phyloP scores from a whole-genome alignment of 2,329 filamentous ascomycete species.

The Xylariaceae sp. region DNA sequence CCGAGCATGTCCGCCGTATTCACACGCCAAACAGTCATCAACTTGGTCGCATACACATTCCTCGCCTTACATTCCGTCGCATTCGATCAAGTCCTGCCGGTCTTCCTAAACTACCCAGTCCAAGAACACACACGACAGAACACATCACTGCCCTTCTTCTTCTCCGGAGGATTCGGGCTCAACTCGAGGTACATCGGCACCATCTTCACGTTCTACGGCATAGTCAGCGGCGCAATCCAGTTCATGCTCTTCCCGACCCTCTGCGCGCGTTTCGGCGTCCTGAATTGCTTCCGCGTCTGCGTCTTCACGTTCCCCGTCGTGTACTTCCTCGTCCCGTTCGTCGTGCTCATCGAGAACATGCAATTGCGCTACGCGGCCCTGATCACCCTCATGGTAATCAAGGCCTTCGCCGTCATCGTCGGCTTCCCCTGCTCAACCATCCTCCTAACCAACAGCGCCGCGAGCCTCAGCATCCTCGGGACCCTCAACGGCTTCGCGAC shows the following conservation, averaged over 20 bases:
- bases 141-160: slow-evolving; percentile 69
- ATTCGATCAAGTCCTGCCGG: slow-evolving; percentile 82
- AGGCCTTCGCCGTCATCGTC: slow-evolving; percentile 73
- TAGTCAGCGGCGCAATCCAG: slow-evolving; percentile 75
- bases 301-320: slow-evolving; percentile 65
- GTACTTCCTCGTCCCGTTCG: slow-evolving; percentile 80
- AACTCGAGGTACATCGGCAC: slow-evolving; percentile 72
- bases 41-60: slow-evolving; percentile 73
- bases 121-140: slow-evolving; percentile 55
- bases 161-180: slow-evolving; percentile 74
- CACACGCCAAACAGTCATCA: slow-evolving; percentile 67
- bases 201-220: slow-evolving; percentile 78
- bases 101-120: slow-evolving; percentile 76
- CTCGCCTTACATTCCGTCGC: slow-evolving; percentile 78
- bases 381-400: slow-evolving; percentile 64
- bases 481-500: slow-evolving; percentile 91
- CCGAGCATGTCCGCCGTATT: slow-evolving; percentile 50
- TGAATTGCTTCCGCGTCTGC: slow-evolving; percentile 67
- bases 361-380: slow-evolving; percentile 56
- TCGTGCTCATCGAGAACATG: slow-evolving; percentile 55
- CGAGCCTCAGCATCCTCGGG: slow-evolving; percentile 70
- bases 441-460: slow-evolving; percentile 80
- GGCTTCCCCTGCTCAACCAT: slow-evolving; percentile 89
- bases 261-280: slow-evolving; percentile 67
- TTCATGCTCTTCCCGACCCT: slow-evolving; percentile 79